phyloP scores from a whole-genome alignment of 345 rosid species.

The Hibiscus mutabilis region DNA sequence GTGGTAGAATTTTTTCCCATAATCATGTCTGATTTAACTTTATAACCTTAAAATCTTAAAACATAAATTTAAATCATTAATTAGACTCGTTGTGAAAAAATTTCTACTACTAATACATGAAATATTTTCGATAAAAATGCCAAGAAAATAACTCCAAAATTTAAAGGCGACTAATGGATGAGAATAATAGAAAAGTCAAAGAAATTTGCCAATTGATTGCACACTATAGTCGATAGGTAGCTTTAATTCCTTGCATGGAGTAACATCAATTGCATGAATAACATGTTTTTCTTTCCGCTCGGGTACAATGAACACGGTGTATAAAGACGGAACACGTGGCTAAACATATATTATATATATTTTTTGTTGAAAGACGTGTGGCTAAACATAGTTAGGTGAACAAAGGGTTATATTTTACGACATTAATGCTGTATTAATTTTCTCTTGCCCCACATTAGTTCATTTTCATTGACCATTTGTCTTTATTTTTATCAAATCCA shows the following conservation, averaged over 20 bases:
- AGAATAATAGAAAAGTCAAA: not conserved
- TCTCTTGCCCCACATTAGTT: not conserved
- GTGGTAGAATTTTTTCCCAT: too few relatives aligned
- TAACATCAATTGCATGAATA: not conserved
- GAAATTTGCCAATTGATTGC: not conserved
- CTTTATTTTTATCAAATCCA: not conserved
- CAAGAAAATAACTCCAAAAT: not conserved
- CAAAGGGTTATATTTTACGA: too few relatives aligned
- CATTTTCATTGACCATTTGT: not conserved
- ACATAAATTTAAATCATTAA: too few relatives aligned
- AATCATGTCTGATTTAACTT: too few relatives aligned
- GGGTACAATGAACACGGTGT: not conserved
- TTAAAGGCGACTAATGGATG: not conserved
- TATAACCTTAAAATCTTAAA: too few relatives aligned
- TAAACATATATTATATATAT: too few relatives aligned
- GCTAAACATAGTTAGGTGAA: too few relatives aligned
- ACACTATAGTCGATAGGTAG: not conserved
- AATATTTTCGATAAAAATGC: not conserved
- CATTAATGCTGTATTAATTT: not conserved
- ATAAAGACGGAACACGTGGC: not conserved
- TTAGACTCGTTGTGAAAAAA: too few relatives aligned
- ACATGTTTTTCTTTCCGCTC: not conserved
- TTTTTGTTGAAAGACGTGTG: not conserved
- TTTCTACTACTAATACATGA: too few relatives aligned
- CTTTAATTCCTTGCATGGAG: not conserved